phyloP scores from a whole-genome alignment of 2,329 filamentous ascomycete species.

The Colletotrichum australisinense region DNA sequence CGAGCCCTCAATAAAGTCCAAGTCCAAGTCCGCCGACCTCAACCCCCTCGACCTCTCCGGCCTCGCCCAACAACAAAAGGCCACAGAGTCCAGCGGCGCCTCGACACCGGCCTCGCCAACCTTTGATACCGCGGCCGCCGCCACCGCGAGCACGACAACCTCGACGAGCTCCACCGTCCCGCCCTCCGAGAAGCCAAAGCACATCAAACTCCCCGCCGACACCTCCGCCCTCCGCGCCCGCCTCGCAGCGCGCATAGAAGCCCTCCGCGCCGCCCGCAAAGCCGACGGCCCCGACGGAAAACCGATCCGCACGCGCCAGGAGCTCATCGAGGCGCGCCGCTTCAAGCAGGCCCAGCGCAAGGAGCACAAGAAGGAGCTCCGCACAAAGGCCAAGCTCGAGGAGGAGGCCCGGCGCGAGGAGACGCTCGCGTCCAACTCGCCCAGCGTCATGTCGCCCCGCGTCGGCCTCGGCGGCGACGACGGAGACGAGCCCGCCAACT shows the following conservation, averaged over 20 bases:
- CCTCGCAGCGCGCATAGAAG: slow-evolving; percentile 85
- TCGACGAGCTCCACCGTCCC: slow-evolving; percentile 76
- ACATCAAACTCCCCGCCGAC: slow-evolving; percentile 75
- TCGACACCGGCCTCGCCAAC: slow-evolving; percentile 66
- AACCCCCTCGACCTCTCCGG: slow-evolving; percentile 43
- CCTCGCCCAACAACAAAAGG: slow-evolving; percentile 42
- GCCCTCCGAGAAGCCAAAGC: slow-evolving; percentile 71
- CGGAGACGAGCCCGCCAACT: slow-evolving; percentile 62
- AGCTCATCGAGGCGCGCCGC: slow-evolving; percentile 89
- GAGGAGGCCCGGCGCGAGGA: slow-evolving; percentile 77
- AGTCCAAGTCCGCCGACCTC: slow-evolving; percentile 22
- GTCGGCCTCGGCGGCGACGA: slow-evolving; percentile 52
- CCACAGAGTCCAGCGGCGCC: slow-evolving; percentile 57
- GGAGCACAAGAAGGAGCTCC: slow-evolving; percentile 87
- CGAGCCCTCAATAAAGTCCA: slow-evolving; percentile 4
- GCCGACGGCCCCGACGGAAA: slow-evolving; percentile 86
- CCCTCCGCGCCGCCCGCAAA: slow-evolving; percentile 86
- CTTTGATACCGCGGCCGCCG: slow-evolving; percentile 67
- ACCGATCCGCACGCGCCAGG: slow-evolving; percentile 86
- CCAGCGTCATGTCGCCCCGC: slow-evolving; percentile 67
- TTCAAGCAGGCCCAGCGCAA: slow-evolving; percentile 89
- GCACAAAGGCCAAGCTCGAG: slow-evolving; percentile 81
- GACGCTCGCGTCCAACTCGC: slow-evolving; percentile 72
- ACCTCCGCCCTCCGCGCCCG: slow-evolving; percentile 81
- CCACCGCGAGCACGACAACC: slow-evolving; percentile 68